phyloP scores from a whole-genome alignment of 1,139 yeast genomes.

The Groenewaldozyma sp. region DNA sequence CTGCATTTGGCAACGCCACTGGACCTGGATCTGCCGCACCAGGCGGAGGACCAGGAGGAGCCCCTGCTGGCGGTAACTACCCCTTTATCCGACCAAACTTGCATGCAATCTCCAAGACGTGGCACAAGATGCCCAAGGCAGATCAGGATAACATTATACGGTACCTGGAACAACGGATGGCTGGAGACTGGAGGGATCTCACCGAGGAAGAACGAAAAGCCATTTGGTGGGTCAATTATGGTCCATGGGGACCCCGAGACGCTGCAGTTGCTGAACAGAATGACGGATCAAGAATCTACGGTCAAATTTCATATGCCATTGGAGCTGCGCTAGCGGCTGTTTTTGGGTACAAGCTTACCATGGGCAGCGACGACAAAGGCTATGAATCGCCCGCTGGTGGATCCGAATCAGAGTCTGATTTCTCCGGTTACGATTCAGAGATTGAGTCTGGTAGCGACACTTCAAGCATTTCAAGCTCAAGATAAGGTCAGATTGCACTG shows the following conservation, averaged over 20 bases:
- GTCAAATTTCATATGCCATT: slow-evolving; percentile 18
- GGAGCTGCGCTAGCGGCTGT: slow-evolving; percentile 20
- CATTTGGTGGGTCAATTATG: slow-evolving; percentile 29
- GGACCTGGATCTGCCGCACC: no score
- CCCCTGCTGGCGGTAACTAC: slow-evolving; percentile 1
- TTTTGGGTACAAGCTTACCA: slow-evolving; percentile 20
- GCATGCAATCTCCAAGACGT: slow-evolving; percentile 25
- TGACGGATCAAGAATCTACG: slow-evolving; percentile 24
- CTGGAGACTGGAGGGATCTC: slow-evolving; percentile 34
- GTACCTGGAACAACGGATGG: slow-evolving; percentile 36
- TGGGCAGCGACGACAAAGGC: neutral
- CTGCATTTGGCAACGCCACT: no score
- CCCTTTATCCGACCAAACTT: slow-evolving; percentile 21
- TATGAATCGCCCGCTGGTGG: neutral
- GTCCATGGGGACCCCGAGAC: slow-evolving; percentile 33
- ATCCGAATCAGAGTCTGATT: no score
- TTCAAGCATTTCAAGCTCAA: no score
- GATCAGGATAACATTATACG: slow-evolving; percentile 37
- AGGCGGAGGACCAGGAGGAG: no score
- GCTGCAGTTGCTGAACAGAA: slow-evolving; percentile 13
- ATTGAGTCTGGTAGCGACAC: neutral
- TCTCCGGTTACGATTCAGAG: neutral
- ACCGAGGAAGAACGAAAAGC: slow-evolving; percentile 31
- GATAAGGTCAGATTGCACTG: no score
- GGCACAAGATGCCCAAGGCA: slow-evolving; percentile 32